Percentiles rank a stretch among this genome's conserved stretches.
Evolutionary conservation across 2,329 filamentous ascomycete genomes (phyloP).

Genomic region (Fusarium heterosporum): DNA sequence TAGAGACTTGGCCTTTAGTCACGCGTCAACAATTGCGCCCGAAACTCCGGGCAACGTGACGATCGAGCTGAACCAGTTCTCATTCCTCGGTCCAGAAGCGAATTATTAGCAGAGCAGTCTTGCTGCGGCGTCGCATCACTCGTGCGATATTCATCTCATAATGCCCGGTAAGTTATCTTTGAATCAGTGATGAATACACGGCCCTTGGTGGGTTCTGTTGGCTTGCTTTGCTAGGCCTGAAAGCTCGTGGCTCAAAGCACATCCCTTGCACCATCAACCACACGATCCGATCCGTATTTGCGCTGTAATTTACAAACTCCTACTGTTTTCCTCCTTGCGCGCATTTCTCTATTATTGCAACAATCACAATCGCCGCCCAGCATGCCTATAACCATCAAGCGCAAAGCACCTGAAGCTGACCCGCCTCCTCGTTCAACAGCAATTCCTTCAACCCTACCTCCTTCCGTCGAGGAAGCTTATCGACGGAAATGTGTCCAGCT

Average conservation of each 20-base stretch:
- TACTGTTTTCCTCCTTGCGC: conserved; percentile 14
- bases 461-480: conserved; percentile 95
- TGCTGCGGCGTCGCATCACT: neutral
- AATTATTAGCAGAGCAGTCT: neutral
- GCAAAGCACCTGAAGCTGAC: conserved; percentile 54
- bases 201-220: conserved; percentile 35
- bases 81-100: neutral
- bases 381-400: conserved; percentile 53
- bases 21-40: conserved; percentile 20
- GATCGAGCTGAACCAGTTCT: neutral
- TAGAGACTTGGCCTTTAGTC: neutral
- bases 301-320: neutral
- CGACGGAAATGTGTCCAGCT: conserved; percentile 96
- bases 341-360: conserved; percentile 16
- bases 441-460: conserved; percentile 74
- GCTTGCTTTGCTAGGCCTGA: conserved; percentile 23
- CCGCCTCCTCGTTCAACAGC: conserved; percentile 52
- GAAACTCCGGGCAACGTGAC: conserved; percentile 3
- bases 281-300: conserved; percentile 9
- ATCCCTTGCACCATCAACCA: conserved; percentile 34
- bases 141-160: conserved; percentile 12
- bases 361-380: conserved; percentile 18
- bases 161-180: conserved; percentile 38
- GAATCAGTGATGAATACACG: conserved; percentile 9
- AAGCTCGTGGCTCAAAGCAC: conserved; percentile 24